Evolutionary conservation across 169 alveolate species (phyloP).

Genomic region (Cryptosporidium parvum): DNA sequence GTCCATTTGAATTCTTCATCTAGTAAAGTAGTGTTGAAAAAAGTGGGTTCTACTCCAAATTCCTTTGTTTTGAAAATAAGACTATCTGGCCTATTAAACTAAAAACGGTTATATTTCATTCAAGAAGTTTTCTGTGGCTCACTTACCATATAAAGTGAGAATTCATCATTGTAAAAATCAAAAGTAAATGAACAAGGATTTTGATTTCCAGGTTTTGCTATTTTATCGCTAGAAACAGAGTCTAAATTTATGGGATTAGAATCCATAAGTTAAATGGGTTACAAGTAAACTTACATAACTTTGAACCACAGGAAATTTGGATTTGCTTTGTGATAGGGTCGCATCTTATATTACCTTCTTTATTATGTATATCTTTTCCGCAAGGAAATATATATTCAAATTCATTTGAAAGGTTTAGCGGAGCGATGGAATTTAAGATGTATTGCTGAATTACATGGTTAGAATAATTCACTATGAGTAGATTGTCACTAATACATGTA

Average conservation of each 20-base stretch:
- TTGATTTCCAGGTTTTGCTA: background rate
- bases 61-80: background rate
- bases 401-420: background rate
- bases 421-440: background rate
- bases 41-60: background rate
- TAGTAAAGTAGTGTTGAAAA: background rate
- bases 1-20: background rate
- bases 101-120: background rate
- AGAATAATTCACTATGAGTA: background rate
- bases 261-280: background rate
- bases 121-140: background rate
- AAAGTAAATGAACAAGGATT: slow-evolving; percentile 10
- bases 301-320: background rate
- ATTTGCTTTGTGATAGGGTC: background rate
- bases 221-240: background rate
- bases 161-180: background rate
- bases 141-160: slow-evolving; percentile 14
- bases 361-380: background rate
- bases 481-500: background rate
- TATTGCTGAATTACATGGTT: background rate
- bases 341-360: background rate
- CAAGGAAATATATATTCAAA: background rate
- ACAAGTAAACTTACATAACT: background rate
- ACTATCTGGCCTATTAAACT: background rate
- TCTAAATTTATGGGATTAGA: background rate